Base-by-base conservation (phyloP, 495 filamentous ascomycete species). In the Daldinia grandis region DNA sequence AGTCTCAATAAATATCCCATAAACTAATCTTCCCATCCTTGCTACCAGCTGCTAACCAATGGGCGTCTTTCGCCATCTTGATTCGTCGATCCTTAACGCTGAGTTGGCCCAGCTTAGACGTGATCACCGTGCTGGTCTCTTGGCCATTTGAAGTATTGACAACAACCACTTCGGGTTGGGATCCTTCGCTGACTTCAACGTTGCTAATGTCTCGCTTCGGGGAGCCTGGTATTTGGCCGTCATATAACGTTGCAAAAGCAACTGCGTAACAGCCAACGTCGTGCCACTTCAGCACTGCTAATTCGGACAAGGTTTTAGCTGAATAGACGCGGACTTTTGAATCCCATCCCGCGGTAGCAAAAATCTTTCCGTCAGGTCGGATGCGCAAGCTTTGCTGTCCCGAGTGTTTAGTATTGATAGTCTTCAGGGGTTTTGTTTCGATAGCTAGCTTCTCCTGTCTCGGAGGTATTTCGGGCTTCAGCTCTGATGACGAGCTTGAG, bases 221-320 rank as follows among this genome's bases (percentile, higher is more conserved):
- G 4, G 27, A 17, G 30, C 60, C 49, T 28, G 14, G 12, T 31
- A 30, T 21, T 57, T 60, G 24, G 35, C 30, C 68, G 24, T 74
- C 70, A 3, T 73, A 63, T 15, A 88, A 75, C 14, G 81, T 78
- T 1, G 91, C 90, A 83, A 98, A 97, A 19, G 89, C 90, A 53
- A 91, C 86, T n/a, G 91, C 87, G 81, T 97, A 98, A 70, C 91
- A 93, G 17, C 95, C 95, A 37, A 91, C 91, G 66, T 89, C 88
- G 78, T 98, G 95, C 95, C 96, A 98, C 80, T 96, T 97, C 69
- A 98, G 80, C 64, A 98, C 95, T 4, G 95, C 95, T 2, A 99
- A 74, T 79, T 98, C 95, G 72, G 89, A 91, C 86, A 98, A 86
- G 0, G 89, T 91, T 74, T 91, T 93, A 12, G 86, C 77, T 1